phyloP scores from a whole-genome alignment of 495 filamentous ascomycete genomes.

The Lasiosphaeris hirsuta region DNA sequence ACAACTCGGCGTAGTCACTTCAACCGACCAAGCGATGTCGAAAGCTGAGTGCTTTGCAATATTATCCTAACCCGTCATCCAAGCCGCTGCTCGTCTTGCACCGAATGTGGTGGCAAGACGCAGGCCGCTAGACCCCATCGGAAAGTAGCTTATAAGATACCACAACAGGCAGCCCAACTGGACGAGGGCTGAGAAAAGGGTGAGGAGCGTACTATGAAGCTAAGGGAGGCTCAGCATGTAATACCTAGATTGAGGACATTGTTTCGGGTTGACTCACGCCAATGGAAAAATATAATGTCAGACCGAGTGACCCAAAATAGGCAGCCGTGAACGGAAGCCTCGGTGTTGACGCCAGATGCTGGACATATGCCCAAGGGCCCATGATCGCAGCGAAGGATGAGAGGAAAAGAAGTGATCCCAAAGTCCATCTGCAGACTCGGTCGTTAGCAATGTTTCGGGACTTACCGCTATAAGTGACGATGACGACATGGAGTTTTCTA shows the following conservation, averaged over 20 bases:
- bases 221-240: conserved; percentile 37
- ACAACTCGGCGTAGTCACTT: not conserved
- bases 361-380: conserved; percentile 77
- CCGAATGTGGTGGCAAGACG: conserved; percentile 85
- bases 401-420: conserved; percentile 87
- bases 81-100: conserved; percentile 75
- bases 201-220: conserved; percentile 78
- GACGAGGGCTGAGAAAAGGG: conserved; percentile 74
- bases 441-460: conserved; percentile 1
- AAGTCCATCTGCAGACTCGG: conserved; percentile 70
- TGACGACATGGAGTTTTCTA: conserved; percentile 6
- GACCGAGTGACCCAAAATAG: conserved; percentile 89
- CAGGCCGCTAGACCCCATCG: conserved; percentile 87
- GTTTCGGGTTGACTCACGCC: conserved; percentile 61
- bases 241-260: not conserved
- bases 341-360: conserved; percentile 79
- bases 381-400: conserved; percentile 91
- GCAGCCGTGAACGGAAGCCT: conserved; percentile 92
- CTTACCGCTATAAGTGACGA: not conserved
- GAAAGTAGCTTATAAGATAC: conserved; percentile 98
- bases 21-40: not conserved
- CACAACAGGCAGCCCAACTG: conserved; percentile 81
- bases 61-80: conserved; percentile 70
- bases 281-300: conserved; percentile 89
- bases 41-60: not conserved